phyloP scores from a whole-genome alignment of 2,329 filamentous ascomycete species.

The Elsinoe fawcettii region DNA sequence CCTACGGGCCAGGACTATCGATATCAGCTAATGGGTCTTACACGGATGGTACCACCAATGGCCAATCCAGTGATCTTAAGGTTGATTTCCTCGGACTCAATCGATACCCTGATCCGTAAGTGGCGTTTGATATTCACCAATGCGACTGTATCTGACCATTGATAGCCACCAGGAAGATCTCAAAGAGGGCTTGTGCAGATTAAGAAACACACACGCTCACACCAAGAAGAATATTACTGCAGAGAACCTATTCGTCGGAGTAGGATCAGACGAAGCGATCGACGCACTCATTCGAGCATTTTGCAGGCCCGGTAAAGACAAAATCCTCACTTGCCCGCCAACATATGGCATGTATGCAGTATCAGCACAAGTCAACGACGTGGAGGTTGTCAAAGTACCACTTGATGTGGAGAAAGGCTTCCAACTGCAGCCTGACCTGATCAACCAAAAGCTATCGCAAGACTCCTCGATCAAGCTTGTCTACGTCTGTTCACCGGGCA shows the following conservation, averaged over 20 bases:
- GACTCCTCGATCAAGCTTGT: conserved; percentile 70
- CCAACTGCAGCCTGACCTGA: conserved; percentile 60
- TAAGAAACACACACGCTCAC: conserved; percentile 80
- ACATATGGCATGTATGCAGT: conserved; percentile 99
- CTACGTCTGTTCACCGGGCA: conserved; percentile 91
- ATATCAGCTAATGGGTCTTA: conserved; percentile 43
- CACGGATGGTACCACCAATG: conserved; percentile 35
- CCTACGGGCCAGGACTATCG: conserved; percentile 74
- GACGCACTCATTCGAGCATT: conserved; percentile 91
- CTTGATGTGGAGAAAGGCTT: conserved; percentile 66
- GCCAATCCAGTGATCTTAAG: conserved; percentile 43
- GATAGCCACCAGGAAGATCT: conserved; percentile 69
- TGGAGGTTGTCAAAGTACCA: conserved; percentile 78
- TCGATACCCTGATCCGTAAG: conserved; percentile 82
- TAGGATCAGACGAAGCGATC: conserved; percentile 94
- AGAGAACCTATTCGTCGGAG: conserved; percentile 85
- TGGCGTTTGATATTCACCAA: not conserved
- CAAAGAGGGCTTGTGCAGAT: conserved; percentile 76
- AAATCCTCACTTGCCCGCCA: conserved; percentile 88
- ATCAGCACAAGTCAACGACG: conserved; percentile 88
- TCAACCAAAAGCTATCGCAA: conserved; percentile 57
- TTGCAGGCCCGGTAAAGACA: conserved; percentile 77
- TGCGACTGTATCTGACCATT: not conserved
- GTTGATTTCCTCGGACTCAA: conserved; percentile 77
- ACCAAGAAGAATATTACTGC: conserved; percentile 65